Percentiles rank a stretch among this genome's conserved stretches.
These are phyloP conservation scores for Candida broadrunensis DNA, from an alignment of 805 yeast genomes.

Conservation along the genomic window DNA sequence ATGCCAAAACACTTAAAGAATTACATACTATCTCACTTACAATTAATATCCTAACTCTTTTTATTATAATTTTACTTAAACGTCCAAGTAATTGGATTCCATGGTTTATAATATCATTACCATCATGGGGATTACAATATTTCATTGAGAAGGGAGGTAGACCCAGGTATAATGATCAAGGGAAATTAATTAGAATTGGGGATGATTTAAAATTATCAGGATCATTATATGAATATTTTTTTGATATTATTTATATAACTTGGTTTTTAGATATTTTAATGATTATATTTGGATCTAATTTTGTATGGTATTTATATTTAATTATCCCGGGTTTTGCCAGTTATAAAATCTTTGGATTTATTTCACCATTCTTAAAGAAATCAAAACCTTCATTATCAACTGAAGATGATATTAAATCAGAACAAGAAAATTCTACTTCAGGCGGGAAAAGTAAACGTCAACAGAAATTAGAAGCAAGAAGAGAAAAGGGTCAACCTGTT, in stretches of 20 bases:
- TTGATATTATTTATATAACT: slow-evolving; percentile 67
- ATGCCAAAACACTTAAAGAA: slow-evolving; percentile 35
- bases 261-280: slow-evolving; percentile 55
- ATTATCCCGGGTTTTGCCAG: slow-evolving; percentile 51
- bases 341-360: slow-evolving; percentile 44
- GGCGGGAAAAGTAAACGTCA: slow-evolving; percentile 24
- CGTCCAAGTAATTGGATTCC: slow-evolving; percentile 48
- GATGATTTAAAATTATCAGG: slow-evolving; percentile 62
- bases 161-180: slow-evolving; percentile 47
- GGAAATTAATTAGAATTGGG: slow-evolving; percentile 50
- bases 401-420: not conserved
- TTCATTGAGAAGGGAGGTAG: slow-evolving; percentile 59
- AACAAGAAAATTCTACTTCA: slow-evolving; percentile 3
- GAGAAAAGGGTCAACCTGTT: slow-evolving; percentile 21
- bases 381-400: slow-evolving; percentile 1
- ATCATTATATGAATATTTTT: slow-evolving; percentile 62
- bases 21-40: slow-evolving; percentile 30
- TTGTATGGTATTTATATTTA: slow-evolving; percentile 57
- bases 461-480: slow-evolving; percentile 22
- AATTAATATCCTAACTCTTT: slow-evolving; percentile 39
- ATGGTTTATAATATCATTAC: slow-evolving; percentile 31
- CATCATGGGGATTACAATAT: slow-evolving; percentile 44
- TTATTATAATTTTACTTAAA: slow-evolving; percentile 31
- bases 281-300: slow-evolving; percentile 51
- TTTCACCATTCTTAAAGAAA: slow-evolving; percentile 16